phyloP scores from a whole-genome alignment of 805 yeast species.

The Candida ovalis region DNA sequence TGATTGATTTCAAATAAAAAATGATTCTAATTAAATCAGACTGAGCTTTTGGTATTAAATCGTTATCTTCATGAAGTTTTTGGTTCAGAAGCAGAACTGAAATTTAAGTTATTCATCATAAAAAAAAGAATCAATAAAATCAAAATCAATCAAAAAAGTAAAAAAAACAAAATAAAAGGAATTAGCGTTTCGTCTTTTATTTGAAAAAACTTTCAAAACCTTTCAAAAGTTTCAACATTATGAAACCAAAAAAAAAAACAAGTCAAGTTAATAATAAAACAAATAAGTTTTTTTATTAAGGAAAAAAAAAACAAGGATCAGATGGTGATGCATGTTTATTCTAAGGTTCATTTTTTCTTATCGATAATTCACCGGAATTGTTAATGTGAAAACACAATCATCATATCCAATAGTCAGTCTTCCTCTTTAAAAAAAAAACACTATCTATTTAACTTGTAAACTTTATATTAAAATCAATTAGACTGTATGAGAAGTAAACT shows the following conservation, averaged over 20 bases:
- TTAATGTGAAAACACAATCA: constrained; percentile 35
- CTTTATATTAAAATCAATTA: not conserved
- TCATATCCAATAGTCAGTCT: constrained; percentile 21
- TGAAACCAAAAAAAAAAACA: no score
- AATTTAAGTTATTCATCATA: constrained; percentile 59
- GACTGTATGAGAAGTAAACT: constrained; percentile 2
- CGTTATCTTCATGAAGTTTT: constrained; percentile 68
- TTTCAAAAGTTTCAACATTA: not conserved
- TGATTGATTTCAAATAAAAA: no score
- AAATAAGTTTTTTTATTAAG: no score
- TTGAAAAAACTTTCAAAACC: not conserved
- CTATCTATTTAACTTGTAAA: no score
- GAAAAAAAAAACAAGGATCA: constrained; percentile 40
- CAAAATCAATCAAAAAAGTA: not conserved
- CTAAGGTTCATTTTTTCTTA: constrained; percentile 62
- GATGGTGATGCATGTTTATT: constrained; percentile 97
- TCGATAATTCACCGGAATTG: constrained; percentile 28
- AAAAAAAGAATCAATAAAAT: constrained; percentile 11
- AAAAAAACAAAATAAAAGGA: not conserved
- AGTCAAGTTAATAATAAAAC: not conserved
- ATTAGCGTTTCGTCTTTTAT: not conserved
- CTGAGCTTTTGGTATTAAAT: constrained; percentile 56
- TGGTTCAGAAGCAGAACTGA: constrained; percentile 99
- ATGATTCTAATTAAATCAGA: constrained; percentile 31
- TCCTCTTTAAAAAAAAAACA: not conserved